These are phyloP conservation scores for Sporothrix dimorphospora DNA, from an alignment of 2,329 filamentous ascomycete species.

Conservation along the genomic window DNA sequence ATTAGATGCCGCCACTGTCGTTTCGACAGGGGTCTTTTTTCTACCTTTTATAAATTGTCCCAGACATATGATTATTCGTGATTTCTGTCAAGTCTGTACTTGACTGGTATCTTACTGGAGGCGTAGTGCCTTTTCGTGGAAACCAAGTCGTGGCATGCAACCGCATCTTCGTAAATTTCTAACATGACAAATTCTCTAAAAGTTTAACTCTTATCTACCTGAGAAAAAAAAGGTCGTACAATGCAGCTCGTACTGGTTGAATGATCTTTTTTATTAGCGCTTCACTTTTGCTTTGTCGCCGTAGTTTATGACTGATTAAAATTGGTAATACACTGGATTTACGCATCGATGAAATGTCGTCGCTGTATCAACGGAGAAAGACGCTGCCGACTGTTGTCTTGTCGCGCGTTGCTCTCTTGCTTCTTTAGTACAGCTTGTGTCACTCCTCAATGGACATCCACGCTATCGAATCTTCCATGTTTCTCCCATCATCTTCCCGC, in stretches of 20 bases:
- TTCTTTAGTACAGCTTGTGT: not conserved
- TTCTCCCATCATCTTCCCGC: constrained; percentile 1
- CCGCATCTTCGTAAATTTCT: no score
- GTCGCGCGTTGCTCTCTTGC: no score
- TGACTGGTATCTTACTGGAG: not conserved
- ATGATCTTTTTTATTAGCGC: not conserved
- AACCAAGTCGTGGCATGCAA: not conserved
- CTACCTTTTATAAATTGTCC: not conserved
- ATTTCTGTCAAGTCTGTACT: not conserved
- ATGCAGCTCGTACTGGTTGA: not conserved
- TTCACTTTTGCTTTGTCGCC: not conserved
- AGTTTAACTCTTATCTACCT: no score
- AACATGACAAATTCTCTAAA: no score
- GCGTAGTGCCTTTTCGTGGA: not conserved
- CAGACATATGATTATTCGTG: not conserved
- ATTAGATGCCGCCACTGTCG: not conserved
- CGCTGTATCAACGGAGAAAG: not conserved
- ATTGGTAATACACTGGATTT: constrained; percentile 23
- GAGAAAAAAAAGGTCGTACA: not conserved
- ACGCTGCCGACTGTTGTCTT: not conserved
- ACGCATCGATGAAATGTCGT: not conserved
- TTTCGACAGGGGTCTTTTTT: not conserved
- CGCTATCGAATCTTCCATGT: not conserved
- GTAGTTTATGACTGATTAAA: not conserved
- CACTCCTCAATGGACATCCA: not conserved